These are phyloP conservation scores for Magnaporthiopsis rhizophila DNA, from an alignment of 2,329 filamentous ascomycete species.

Conservation along the genomic window DNA sequence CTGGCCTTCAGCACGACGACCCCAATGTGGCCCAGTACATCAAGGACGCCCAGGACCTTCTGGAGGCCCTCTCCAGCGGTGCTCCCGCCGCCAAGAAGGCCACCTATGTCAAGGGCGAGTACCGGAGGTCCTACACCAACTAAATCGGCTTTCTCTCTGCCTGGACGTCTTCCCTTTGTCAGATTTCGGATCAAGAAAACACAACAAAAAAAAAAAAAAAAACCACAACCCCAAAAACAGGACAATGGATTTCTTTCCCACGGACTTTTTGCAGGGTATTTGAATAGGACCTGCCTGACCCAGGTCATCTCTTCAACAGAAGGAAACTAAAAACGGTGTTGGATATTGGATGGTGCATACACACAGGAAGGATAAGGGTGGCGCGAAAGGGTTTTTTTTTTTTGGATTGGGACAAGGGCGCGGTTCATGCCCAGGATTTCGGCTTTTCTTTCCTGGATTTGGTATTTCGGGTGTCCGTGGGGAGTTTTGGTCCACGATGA, in stretches of 20 bases:
- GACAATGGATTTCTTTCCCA: background rate
- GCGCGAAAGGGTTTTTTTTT: background rate
- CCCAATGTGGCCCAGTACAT: slow-evolving; percentile 46
- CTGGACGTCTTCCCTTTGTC: background rate
- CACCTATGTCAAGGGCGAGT: background rate
- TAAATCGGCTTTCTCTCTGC: background rate
- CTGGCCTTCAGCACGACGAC: slow-evolving; percentile 42
- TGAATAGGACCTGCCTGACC: background rate
- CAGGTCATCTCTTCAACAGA: background rate
- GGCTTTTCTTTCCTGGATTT: background rate
- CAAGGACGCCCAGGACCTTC: slow-evolving; percentile 39
- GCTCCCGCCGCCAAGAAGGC: background rate
- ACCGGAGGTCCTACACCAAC: slow-evolving; percentile 1
- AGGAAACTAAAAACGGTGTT: background rate
- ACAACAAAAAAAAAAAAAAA: background rate
- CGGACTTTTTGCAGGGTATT: background rate
- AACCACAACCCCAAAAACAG: background rate
- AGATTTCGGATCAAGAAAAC: background rate
- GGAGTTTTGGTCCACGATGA: background rate
- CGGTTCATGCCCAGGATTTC: background rate
- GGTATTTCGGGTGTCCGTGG: background rate
- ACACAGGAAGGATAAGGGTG: background rate
- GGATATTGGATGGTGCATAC: background rate
- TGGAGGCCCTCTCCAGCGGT: slow-evolving; percentile 39
- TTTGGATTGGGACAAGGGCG: background rate